phyloP scores from a whole-genome alignment of 768 basidiomycete species.

The Chalciporus piperatus region DNA sequence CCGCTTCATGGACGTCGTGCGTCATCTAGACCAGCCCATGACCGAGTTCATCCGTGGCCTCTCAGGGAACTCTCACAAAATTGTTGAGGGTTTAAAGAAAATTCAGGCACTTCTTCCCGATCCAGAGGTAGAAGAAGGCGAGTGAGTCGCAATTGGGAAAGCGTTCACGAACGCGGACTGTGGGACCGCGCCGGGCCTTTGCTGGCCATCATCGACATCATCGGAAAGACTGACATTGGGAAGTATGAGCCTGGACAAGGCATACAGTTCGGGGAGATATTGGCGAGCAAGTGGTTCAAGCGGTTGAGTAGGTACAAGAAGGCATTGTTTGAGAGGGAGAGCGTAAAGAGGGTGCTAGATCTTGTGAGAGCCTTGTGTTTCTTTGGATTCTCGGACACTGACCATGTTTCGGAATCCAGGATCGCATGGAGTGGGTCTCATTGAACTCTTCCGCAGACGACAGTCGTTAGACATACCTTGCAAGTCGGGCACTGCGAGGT shows the following conservation, averaged over 20 bases:
- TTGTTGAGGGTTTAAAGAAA: constrained; percentile 1
- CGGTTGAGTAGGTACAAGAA: constrained; percentile 47
- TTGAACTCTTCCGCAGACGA: too few relatives aligned
- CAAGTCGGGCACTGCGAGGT: too few relatives aligned
- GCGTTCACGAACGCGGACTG: constrained; percentile 61
- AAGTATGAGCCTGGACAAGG: constrained; percentile 47
- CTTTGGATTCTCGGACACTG: too few relatives aligned
- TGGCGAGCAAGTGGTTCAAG: constrained; percentile 44
- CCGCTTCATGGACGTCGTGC: constrained; percentile 58
- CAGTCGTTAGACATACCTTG: too few relatives aligned
- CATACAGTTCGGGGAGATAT: constrained; percentile 36
- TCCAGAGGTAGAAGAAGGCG: constrained; percentile 46
- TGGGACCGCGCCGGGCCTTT: constrained; percentile 52
- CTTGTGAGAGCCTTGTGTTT: constrained; percentile 1
- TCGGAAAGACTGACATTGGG: constrained; percentile 50
- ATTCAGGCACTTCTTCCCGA: constrained; percentile 13
- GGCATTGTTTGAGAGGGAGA: constrained; percentile 41
- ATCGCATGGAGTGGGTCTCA: too few relatives aligned
- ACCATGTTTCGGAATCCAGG: too few relatives aligned
- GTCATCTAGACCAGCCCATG: constrained; percentile 38
- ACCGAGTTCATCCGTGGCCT: constrained; percentile 28
- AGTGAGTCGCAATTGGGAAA: constrained; percentile 31
- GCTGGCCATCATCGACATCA: constrained; percentile 43
- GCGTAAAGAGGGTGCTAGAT: constrained; percentile 6
- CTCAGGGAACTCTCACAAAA: not conserved